Base-by-base conservation (phyloP, 1,284 basidiomycete genomes). In the Pterulicium gracile region DNA sequence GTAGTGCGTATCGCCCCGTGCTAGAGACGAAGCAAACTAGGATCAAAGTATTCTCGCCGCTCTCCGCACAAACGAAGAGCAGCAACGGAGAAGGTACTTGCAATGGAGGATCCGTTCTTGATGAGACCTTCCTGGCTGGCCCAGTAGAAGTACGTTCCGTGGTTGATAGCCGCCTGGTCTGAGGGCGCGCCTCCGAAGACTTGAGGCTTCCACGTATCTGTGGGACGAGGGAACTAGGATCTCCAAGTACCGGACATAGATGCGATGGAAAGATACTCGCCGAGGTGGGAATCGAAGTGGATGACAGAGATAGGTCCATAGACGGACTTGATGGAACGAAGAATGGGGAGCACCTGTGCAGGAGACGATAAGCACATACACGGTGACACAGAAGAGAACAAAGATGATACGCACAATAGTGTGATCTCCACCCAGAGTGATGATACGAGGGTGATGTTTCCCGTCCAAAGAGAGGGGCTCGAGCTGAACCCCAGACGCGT, bases 1-100 rank as follows among this genome's bases (percentile, higher is more conserved):
- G 81, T 85, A 23, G 84, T 86, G 39, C 84, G 71, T 50, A 88
- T 87, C 32, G 85, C 86, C 47, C 85, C 83, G 61, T 87, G 80
- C 82, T 86, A 64, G 61, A 57, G 50, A 53, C 50, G 60, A 71
- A 59, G 52, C 52, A 62, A 72, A 79, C 81, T 85, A 81, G 81
- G 82, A 83, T 84, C 81, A 75, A 73, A 67, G 66, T 50, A 50
- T 56, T 67, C 61, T 50, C 50, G 44, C 15, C 4, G 5, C 61
- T 50, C 50, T 44, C 15, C 4, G 5, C n/a, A 39, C 49, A 45
- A 51, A 48, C 54, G 44, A 49, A 35, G 43, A 47, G 51, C 56
- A 48, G 34, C 43, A 49, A 55, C 53, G 47, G 49, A 50, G 47
- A 47, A 35, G 61, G 68, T 56, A 82, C 81, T 84, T 82, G 79